Conservation (phyloP, 176 grass and related monocot species). For the Carex parvula region DNA sequence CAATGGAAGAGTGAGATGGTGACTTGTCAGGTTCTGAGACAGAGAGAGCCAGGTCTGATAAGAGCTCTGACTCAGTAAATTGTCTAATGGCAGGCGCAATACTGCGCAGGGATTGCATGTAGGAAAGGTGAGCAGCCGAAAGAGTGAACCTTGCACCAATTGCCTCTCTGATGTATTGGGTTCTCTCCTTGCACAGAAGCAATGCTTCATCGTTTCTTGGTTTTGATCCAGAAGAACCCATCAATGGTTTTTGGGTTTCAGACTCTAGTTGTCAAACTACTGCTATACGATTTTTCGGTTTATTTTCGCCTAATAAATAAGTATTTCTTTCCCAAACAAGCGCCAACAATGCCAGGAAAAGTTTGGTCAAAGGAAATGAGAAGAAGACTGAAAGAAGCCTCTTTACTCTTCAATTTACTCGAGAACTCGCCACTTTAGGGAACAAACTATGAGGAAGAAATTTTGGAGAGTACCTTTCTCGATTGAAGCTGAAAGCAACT, state of each 20-base stretch:
- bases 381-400: slow-evolving; percentile 8
- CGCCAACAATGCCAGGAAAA: slow-evolving; percentile 3
- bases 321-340: background rate
- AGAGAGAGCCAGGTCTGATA: slow-evolving; percentile 60
- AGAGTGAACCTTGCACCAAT: slow-evolving; percentile 73
- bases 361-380: slow-evolving; percentile 7
- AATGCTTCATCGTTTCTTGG: slow-evolving; percentile 63
- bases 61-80: slow-evolving; percentile 65
- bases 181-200: slow-evolving; percentile 79
- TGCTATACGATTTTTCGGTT: background rate
- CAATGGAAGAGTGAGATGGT: slow-evolving; percentile 74
- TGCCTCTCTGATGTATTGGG: slow-evolving; percentile 53
- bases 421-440: background rate
- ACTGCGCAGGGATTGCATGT: slow-evolving; percentile 59
- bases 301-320: background rate
- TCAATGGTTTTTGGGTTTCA: slow-evolving; percentile 25
- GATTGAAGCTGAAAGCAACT: background rate
- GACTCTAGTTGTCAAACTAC: background rate
- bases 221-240: slow-evolving; percentile 87
- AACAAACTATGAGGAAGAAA: slow-evolving; percentile 1
- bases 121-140: slow-evolving; percentile 76
- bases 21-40: slow-evolving; percentile 88
- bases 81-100: slow-evolving; percentile 55
- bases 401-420: slow-evolving; percentile 11
- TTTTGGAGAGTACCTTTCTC: slow-evolving; percentile 14